These are phyloP conservation scores for Salvia miltiorrhiza DNA, from an alignment of 257 asterid genomes.

Conservation along the genomic window DNA sequence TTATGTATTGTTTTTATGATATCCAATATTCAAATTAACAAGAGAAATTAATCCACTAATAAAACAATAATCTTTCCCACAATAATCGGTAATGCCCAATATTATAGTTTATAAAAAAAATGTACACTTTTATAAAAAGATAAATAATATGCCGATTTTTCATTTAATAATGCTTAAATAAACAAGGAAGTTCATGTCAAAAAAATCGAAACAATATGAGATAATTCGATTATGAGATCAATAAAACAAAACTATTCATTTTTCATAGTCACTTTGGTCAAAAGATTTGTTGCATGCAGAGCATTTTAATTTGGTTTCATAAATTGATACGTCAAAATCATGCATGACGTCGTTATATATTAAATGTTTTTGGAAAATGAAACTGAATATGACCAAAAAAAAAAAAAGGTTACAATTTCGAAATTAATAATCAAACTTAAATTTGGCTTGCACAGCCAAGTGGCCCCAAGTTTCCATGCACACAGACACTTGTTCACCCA, in stretches of 20 bases:
- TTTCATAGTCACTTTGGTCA: background rate
- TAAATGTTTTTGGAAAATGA: background rate
- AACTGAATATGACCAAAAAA: background rate
- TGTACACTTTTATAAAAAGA: no score
- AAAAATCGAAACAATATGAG: no score
- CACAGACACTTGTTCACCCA: slow-evolving; percentile 13
- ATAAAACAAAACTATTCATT: background rate
- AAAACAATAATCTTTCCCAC: no score
- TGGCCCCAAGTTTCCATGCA: slow-evolving; percentile 25
- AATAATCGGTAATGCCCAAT: no score
- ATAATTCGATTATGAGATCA: background rate
- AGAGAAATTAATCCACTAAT: no score
- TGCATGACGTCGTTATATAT: background rate
- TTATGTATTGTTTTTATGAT: no score
- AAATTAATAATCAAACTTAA: background rate
- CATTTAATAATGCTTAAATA: no score
- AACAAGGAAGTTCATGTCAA: no score
- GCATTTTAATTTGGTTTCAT: background rate
- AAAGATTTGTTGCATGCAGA: background rate
- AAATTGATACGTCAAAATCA: background rate
- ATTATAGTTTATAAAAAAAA: no score
- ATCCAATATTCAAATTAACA: no score
- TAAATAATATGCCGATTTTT: no score
- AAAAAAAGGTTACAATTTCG: background rate
- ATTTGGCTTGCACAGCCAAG: background rate